phyloP scores from a whole-genome alignment of 2,329 filamentous ascomycete genomes.

The Thelonectria discophora region DNA sequence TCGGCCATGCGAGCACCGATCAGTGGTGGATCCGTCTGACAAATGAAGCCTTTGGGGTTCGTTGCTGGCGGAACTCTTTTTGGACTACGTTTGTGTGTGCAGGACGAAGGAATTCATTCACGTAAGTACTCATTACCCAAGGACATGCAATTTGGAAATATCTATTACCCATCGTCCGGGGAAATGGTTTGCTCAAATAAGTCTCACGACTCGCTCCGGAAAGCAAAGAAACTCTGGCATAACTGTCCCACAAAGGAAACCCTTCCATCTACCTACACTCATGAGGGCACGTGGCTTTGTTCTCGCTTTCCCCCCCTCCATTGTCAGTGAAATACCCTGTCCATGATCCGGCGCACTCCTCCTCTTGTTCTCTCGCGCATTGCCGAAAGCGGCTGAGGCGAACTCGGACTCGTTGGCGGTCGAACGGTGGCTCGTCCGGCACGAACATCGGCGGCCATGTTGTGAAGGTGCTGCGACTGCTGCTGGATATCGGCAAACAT shows the following conservation, averaged over 20 bases:
- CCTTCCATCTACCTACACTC: not conserved
- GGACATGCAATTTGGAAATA: no score
- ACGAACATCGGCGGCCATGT: not conserved
- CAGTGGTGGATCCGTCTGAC: slow-evolving; percentile 30
- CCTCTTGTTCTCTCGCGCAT: not conserved
- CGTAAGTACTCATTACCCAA: no score
- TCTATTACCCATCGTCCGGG: no score
- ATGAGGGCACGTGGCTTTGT: not conserved
- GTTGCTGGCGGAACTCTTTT: slow-evolving; percentile 7
- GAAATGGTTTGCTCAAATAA: no score
- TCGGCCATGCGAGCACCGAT: not conserved
- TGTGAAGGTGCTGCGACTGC: slow-evolving; percentile 6
- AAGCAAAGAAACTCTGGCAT: not conserved
- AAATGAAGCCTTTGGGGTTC: slow-evolving; percentile 38
- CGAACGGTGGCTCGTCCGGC: not conserved
- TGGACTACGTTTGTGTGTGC: not conserved
- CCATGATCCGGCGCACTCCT: slow-evolving; percentile 16
- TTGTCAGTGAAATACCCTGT: slow-evolving; percentile 18
- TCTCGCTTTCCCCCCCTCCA: not conserved
- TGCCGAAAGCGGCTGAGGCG: no score
- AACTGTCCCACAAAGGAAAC: not conserved
- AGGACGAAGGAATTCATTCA: no score
- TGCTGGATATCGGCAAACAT: slow-evolving; percentile 30
- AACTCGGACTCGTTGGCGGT: no score
- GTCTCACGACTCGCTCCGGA: not conserved